phyloP scores from a whole-genome alignment of 306 rosid genomes.

The Ziziphus jujuba region DNA sequence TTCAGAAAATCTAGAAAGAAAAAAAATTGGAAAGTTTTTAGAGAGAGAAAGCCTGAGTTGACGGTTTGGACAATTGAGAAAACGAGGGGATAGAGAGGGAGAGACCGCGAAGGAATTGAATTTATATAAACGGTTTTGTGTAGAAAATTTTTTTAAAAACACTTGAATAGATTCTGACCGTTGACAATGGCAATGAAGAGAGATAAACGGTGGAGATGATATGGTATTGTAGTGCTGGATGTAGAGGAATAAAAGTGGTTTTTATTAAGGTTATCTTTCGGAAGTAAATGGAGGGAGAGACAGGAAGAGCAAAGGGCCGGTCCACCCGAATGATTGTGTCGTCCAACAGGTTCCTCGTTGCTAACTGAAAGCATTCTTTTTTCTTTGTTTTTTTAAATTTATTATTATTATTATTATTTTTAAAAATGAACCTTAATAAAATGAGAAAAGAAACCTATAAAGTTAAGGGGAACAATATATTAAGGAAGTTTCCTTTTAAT shows the following conservation, averaged over 20 bases:
- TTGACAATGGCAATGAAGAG: background rate
- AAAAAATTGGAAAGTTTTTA: background rate
- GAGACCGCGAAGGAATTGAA: constrained; percentile 13
- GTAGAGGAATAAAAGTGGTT: constrained; percentile 1
- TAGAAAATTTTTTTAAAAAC: background rate
- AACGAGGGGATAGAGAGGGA: background rate
- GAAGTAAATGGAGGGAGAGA: constrained; percentile 19
- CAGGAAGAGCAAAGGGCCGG: constrained; percentile 1
- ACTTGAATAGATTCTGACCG: constrained; percentile 20
- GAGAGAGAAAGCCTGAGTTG: background rate
- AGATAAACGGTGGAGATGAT: constrained; percentile 8
- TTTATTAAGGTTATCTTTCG: no score
- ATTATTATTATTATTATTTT: no score
- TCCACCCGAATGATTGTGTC: constrained; percentile 46
- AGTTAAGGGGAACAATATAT: no score
- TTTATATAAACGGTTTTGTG: constrained; percentile 7
- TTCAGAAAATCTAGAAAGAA: background rate
- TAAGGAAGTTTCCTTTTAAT: no score
- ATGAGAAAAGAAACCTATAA: no score
- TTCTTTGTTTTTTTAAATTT: no score
- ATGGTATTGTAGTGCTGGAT: background rate
- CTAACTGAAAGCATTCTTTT: background rate
- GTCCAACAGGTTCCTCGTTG: constrained; percentile 21
- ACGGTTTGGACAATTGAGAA: background rate
- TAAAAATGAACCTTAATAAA: no score